Evolutionary conservation across 805 yeast species (phyloP).

Genomic region (Saccharomycopsis amapae): DNA sequence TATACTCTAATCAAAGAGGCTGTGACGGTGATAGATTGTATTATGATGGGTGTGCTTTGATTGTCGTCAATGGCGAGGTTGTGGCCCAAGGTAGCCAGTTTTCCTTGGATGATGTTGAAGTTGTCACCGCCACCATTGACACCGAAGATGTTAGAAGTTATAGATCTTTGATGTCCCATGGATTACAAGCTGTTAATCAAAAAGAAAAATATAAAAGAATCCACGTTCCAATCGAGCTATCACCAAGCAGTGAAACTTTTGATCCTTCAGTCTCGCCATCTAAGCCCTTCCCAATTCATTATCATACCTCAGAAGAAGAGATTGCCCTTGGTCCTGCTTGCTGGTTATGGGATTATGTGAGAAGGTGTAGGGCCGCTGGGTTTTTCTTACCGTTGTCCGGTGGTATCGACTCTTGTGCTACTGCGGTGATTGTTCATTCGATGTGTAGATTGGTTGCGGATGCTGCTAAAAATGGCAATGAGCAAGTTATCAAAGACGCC

Average conservation of each 20-base stretch:
- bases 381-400: constrained; percentile 92
- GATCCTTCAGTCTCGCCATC: constrained; percentile 60
- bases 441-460: constrained; percentile 83
- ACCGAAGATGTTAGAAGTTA: constrained; percentile 84
- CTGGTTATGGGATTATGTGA: constrained; percentile 97
- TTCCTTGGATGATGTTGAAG: constrained; percentile 86
- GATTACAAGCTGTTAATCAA: constrained; percentile 49
- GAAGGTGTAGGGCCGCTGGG: constrained; percentile 88
- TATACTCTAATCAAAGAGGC: constrained; percentile 93
- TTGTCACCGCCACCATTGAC: constrained; percentile 90
- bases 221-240: constrained; percentile 55
- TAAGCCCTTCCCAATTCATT: constrained; percentile 39
- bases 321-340: constrained; percentile 98
- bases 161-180: constrained; percentile 66
- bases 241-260: constrained; percentile 53
- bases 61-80: constrained; percentile 84
- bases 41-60: constrained; percentile 95
- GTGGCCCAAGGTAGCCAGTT: constrained; percentile 94
- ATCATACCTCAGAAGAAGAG: constrained; percentile 88
- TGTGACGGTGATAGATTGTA: constrained; percentile 97
- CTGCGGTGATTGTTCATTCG: constrained; percentile 87
- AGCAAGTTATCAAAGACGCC: constrained; percentile 72
- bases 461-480: constrained; percentile 61
- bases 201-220: constrained; percentile 39
- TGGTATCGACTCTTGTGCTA: constrained; percentile 97